Evolutionary conservation across 768 basidiomycete species (phyloP).

Genomic region (Royoungia palumana): DNA sequence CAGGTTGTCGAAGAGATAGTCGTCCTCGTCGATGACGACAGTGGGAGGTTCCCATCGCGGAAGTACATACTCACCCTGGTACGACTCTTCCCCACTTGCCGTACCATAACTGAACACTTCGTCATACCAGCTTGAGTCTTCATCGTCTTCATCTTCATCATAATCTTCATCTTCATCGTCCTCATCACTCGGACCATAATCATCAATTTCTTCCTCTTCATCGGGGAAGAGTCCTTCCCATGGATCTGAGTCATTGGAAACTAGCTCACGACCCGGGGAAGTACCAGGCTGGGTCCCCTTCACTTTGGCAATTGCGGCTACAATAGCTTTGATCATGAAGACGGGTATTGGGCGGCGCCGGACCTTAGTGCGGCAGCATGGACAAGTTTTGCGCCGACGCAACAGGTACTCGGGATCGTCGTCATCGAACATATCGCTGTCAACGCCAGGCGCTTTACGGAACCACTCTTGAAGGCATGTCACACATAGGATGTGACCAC

Average conservation of each 20-base stretch:
- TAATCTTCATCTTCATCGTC: slow-evolving; percentile 25
- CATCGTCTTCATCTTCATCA: slow-evolving; percentile 31
- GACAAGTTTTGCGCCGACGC: slow-evolving; percentile 65
- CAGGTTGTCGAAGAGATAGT: slow-evolving; percentile 35
- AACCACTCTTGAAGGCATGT: slow-evolving; percentile 77
- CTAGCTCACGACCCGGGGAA: slow-evolving; percentile 23
- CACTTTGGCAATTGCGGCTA: slow-evolving; percentile 45
- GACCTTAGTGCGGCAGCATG: slow-evolving; percentile 62
- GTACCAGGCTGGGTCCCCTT: slow-evolving; percentile 28
- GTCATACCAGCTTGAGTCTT: slow-evolving; percentile 28
- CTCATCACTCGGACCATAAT: slow-evolving; percentile 25
- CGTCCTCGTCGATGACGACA: slow-evolving; percentile 33
- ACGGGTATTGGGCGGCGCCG: slow-evolving; percentile 61
- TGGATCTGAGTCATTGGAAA: slow-evolving; percentile 50
- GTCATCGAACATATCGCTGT: slow-evolving; percentile 44
- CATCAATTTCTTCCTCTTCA: slow-evolving; percentile 42
- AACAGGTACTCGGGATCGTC: slow-evolving; percentile 45
- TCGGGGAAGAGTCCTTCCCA: slow-evolving; percentile 69
- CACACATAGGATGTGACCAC: slow-evolving; percentile 76
- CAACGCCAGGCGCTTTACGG: slow-evolving; percentile 54
- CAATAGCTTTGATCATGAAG: slow-evolving; percentile 63
- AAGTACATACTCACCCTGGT: slow-evolving; percentile 39
- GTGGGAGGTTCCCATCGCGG: slow-evolving; percentile 61
- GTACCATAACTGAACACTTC: slow-evolving; percentile 37
- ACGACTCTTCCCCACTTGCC: slow-evolving; percentile 34